Percentiles rank a stretch among this genome's conserved stretches.
These are phyloP conservation scores for Ceratocystis huliohia DNA, from an alignment of 2,329 filamentous ascomycete genomes.

Conservation along the genomic window DNA sequence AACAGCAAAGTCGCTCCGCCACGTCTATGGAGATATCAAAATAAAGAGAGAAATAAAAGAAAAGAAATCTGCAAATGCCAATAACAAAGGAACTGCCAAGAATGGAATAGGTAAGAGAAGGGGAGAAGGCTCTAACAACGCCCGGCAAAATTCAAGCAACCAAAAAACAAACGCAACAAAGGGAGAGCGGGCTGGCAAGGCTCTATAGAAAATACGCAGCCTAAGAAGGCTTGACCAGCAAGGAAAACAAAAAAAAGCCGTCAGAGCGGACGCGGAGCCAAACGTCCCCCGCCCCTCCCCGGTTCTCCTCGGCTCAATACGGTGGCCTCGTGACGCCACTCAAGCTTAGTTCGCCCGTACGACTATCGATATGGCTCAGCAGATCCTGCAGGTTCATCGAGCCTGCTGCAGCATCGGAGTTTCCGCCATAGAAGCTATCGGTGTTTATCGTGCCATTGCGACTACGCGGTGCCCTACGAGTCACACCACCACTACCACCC, in stretches of 20 bases:
- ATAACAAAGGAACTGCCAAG: not conserved
- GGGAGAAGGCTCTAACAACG: too few species aligned
- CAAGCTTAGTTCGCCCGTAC: constrained; percentile 34
- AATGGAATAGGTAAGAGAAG: not conserved
- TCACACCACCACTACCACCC: constrained; percentile 6
- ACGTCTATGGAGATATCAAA: constrained; percentile 10
- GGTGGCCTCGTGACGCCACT: constrained; percentile 38
- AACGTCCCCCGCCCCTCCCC: not conserved
- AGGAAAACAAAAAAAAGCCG: not conserved
- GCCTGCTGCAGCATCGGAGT: constrained; percentile 16
- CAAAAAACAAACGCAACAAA: too few species aligned
- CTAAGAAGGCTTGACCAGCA: too few species aligned
- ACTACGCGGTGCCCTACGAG: constrained; percentile 15
- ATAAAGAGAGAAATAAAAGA: constrained; percentile 2
- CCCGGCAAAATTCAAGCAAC: too few species aligned
- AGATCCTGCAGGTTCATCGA: constrained; percentile 38
- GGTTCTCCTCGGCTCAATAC: constrained; percentile 31
- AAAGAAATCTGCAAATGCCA: not conserved
- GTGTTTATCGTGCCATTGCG: constrained; percentile 14
- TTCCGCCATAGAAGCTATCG: constrained; percentile 16
- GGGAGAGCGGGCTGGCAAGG: too few species aligned
- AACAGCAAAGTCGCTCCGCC: not conserved
- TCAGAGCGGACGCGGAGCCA: too few species aligned
- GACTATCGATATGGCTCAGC: constrained; percentile 39
- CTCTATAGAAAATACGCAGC: too few species aligned